phyloP scores from a whole-genome alignment of 2,329 filamentous ascomycete genomes.

The Neofusicoccum laricinum region DNA sequence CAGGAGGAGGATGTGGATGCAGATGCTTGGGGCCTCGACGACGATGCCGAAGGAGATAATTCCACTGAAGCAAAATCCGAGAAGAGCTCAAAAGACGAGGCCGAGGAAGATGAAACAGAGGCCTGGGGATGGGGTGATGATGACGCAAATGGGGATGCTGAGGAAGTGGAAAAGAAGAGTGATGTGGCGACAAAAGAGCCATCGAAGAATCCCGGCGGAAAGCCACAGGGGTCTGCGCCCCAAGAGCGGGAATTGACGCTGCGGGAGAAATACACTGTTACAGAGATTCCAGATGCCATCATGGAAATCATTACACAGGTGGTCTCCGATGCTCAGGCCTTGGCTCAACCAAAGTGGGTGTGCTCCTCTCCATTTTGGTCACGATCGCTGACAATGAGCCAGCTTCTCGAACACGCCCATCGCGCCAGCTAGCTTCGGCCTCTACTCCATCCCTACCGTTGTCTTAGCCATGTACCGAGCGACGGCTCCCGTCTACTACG shows the following conservation, averaged over 20 bases:
- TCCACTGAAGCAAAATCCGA: conserved; percentile 30
- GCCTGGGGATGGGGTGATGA: conserved; percentile 88
- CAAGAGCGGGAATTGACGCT: conserved; percentile 66
- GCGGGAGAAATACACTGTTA: conserved; percentile 83
- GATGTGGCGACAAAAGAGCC: conserved; percentile 23
- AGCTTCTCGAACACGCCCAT: conserved; percentile 52
- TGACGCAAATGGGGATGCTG: conserved; percentile 20
- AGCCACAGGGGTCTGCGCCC: conserved; percentile 25
- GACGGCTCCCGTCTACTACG: conserved; percentile 72
- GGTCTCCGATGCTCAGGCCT: conserved; percentile 46
- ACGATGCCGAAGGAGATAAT: conserved; percentile 28
- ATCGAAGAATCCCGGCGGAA: conserved; percentile 26
- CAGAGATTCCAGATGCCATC: conserved; percentile 78
- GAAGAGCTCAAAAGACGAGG: conserved; percentile 32
- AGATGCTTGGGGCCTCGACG: conserved; percentile 48
- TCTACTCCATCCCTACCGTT: conserved; percentile 71
- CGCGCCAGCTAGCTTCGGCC: conserved; percentile 63
- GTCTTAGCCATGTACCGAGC: conserved; percentile 77
- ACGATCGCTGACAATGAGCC: not conserved
- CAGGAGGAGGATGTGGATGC: conserved; percentile 41
- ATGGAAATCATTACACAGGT: conserved; percentile 61
- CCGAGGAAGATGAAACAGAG: conserved; percentile 48
- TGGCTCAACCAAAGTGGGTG: conserved; percentile 54
- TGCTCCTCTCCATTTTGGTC: not conserved
- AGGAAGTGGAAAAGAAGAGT: conserved; percentile 19